phyloP scores from a whole-genome alignment of 306 rosid genomes.

The Inga laurina region DNA sequence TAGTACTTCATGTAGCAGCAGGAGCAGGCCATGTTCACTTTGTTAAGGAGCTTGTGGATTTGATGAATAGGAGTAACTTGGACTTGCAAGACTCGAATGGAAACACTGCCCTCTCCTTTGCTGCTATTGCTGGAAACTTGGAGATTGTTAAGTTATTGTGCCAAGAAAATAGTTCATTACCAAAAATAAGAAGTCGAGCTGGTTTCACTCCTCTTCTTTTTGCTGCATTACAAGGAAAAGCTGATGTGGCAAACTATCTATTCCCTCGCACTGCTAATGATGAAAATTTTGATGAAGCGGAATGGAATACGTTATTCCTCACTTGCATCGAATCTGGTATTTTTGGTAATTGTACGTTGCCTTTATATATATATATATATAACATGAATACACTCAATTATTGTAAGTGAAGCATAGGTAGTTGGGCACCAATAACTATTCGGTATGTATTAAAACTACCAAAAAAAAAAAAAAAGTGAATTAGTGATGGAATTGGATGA shows the following conservation, averaged over 20 bases:
- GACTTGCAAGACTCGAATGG: slow-evolving; percentile 20
- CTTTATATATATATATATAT: too few species aligned
- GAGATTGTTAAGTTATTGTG: background rate
- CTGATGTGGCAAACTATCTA: slow-evolving; percentile 20
- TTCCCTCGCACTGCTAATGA: background rate
- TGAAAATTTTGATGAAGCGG: too few species aligned
- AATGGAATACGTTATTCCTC: too few species aligned
- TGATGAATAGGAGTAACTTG: background rate
- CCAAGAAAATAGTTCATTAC: accelerated
- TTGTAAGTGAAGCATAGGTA: too few species aligned
- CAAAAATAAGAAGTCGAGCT: background rate
- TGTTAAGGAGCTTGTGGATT: background rate
- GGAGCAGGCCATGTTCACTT: background rate
- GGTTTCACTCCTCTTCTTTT: slow-evolving; percentile 15
- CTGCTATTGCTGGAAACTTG: slow-evolving; percentile 30
- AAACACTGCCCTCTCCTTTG: slow-evolving; percentile 38
- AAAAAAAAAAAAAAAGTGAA: too few species aligned
- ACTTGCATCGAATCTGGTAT: too few species aligned
- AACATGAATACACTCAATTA: too few species aligned
- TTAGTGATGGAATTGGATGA: too few species aligned
- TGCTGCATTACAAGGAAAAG: slow-evolving; percentile 21
- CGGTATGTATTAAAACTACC: too few species aligned
- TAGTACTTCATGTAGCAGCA: slow-evolving; percentile 32
- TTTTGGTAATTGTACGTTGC: too few species aligned
- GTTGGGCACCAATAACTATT: too few species aligned